A percentile compares a stretch with the other conserved stretches of the same genome.
These are phyloP conservation scores for Sporothrix sp. DNA, from an alignment of 2,329 filamentous ascomycete genomes.

Conservation along the genomic window DNA sequence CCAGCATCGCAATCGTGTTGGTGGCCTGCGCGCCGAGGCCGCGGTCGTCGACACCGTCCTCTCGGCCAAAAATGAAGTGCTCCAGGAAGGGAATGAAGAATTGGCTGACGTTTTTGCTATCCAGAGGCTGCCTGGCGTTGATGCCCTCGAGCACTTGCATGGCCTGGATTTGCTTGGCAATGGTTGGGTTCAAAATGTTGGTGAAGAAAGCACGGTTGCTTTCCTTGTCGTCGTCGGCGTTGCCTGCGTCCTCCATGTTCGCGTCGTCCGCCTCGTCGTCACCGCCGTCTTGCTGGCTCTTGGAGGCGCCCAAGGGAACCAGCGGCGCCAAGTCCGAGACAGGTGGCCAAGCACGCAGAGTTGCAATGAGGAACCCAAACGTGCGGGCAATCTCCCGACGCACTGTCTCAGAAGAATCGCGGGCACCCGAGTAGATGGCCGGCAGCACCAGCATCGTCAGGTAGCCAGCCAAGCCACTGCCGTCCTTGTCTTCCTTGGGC, in stretches of 20 bases:
- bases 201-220: conserved; percentile 70
- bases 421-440: conserved; percentile 64
- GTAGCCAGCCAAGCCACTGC: conserved; percentile 43
- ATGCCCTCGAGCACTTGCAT: conserved; percentile 65
- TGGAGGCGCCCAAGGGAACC: conserved; percentile 39
- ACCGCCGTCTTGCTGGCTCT: not conserved
- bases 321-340: conserved; percentile 67
- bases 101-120: conserved; percentile 68
- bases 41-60: conserved; percentile 64
- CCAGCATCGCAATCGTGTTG: conserved; percentile 65
- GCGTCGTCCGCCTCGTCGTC: not conserved
- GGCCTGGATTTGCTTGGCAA: conserved; percentile 75
- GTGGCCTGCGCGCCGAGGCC: conserved; percentile 80
- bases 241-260: conserved; percentile 9
- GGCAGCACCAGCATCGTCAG: conserved; percentile 60
- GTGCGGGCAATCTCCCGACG: conserved; percentile 73
- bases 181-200: conserved; percentile 84
- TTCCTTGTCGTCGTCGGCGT: conserved; percentile 26
- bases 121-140: conserved; percentile 50
- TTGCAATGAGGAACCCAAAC: conserved; percentile 66
- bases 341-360: conserved; percentile 58
- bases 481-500: conserved; percentile 15
- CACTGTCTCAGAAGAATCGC: conserved; percentile 73
- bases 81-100: conserved; percentile 88
- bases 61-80: conserved; percentile 82